Base-by-base conservation (phyloP, 441 rosid genomes). In the Adansonia madagascariensis region DNA sequence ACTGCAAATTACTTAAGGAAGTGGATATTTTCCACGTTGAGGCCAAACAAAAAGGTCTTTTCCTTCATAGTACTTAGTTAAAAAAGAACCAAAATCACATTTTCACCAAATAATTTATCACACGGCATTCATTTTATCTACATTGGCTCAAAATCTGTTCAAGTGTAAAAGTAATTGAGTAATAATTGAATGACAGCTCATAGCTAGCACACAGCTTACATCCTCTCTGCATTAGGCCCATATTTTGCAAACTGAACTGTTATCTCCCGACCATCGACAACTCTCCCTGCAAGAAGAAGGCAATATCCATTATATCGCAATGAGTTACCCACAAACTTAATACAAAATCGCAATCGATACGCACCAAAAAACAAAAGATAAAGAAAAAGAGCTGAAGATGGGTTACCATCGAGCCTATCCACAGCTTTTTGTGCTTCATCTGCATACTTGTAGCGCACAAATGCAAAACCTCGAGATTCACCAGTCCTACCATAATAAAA, bases 371-470 rank as follows among this genome's bases (percentile, higher is more conserved):
- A 24, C 27, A 24, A 24, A n/a, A n/a, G 27, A 24, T 24, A 24
- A 24, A 24, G 27, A 24, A 24, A 10, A 24, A 73, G 18, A 53
- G 22, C 20, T 22, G 12, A 59, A 10, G 8, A 0, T 2, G 4
- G 6, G 12, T 50, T 80, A 89, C 95, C 93, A 80, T 91, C 95
- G 73, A 91, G 95, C 86, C 84, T 88, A 0, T 89, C 95, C 57
- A 91, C 95, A 41, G 95, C 93, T 79, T 89, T 91, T 62, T 87
- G 93, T 24, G 95, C 95, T 84, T 91, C 93, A 5, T 89, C 92
- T 20, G 89, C 90, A 64, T 89, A 91, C 91, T 89, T 89, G 59
- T 85, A 91, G 0, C 93, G 91, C 52, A 89, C 95, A 84, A 91
- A 91, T 27, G 95, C 93, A 86, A 91, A 91, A 3, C 95, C 93